Conservation (phyloP, 2,329 filamentous ascomycete genomes). For the Fusarium beomiforme region DNA sequence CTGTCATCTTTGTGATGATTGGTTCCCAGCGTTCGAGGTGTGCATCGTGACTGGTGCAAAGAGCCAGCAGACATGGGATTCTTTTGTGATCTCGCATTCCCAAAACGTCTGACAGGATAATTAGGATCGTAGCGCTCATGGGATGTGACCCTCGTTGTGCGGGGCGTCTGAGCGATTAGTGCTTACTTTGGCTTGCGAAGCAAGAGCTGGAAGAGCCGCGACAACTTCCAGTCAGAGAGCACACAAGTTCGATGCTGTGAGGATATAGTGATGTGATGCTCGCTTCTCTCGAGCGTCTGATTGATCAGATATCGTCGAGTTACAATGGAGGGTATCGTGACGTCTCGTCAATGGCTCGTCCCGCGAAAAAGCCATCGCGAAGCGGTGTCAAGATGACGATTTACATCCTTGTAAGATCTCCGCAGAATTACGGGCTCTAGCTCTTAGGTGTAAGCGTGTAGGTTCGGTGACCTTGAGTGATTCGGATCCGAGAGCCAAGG, state of each 20-base stretch:
- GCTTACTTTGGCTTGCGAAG: constrained; percentile 18
- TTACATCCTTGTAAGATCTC: constrained; percentile 13
- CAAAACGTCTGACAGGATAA: constrained; percentile 3
- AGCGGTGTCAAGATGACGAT: constrained; percentile 2
- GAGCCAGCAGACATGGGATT: constrained; percentile 11
- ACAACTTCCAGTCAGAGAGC: neutral
- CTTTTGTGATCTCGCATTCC: constrained; percentile 17
- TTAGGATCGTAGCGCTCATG: constrained; percentile 1
- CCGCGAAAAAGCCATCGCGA: neutral
- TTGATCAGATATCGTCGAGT: constrained; percentile 17
- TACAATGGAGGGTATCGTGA: constrained; percentile 20
- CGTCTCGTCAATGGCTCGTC: constrained; percentile 4
- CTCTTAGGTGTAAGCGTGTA: constrained; percentile 4
- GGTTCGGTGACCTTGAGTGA: neutral
- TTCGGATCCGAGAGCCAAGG: constrained; percentile 10
- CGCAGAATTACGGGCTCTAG: constrained; percentile 7
- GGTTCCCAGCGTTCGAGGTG: too few species aligned
- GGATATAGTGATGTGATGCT: neutral
- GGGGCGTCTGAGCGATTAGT: constrained; percentile 21
- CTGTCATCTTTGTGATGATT: too few species aligned
- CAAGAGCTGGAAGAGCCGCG: constrained; percentile 7
- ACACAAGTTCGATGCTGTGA: neutral
- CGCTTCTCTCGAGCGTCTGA: neutral
- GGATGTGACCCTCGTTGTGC: constrained; percentile 23
- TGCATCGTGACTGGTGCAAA: neutral